Conservation (phyloP, 768 basidiomycete species). For the Harrya chromipes region DNA sequence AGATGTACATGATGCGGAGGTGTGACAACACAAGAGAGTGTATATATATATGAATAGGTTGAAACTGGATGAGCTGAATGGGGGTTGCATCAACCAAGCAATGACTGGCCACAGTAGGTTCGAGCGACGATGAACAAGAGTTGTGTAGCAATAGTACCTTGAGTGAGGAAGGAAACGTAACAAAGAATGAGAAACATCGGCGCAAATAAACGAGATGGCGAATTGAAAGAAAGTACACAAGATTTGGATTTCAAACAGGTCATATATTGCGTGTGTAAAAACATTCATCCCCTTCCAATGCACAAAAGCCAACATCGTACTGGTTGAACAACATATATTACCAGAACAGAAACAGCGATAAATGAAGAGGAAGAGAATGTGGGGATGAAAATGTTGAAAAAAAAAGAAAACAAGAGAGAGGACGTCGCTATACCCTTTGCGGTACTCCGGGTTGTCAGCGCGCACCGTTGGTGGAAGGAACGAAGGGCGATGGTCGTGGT, state of each 20-base stretch:
- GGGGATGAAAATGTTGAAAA: slow-evolving; percentile 6
- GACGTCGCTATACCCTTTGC: slow-evolving; percentile 6
- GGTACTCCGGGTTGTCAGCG: slow-evolving; percentile 17
- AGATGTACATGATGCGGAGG: slow-evolving; percentile 14
- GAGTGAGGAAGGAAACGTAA: not conserved
- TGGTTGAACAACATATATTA: slow-evolving; percentile 22
- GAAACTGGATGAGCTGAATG: not conserved
- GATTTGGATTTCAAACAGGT: slow-evolving; percentile 13
- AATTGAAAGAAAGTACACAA: slow-evolving; percentile 10
- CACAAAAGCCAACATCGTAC: slow-evolving; percentile 29
- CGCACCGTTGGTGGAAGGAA: slow-evolving; percentile 38
- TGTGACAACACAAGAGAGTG: not conserved
- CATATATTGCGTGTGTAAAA: slow-evolving; percentile 21
- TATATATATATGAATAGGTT: not conserved
- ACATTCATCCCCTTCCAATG: slow-evolving; percentile 19
- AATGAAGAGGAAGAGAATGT: slow-evolving; percentile 9
- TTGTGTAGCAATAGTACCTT: not conserved
- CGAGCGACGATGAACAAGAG: not conserved
- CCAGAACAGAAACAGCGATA: slow-evolving; percentile 23
- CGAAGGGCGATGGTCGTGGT: slow-evolving; percentile 37
- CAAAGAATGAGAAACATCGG: not conserved
- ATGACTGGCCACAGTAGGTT: too few species aligned
- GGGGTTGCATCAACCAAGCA: not conserved
- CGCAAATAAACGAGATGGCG: not conserved
- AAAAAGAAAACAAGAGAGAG: slow-evolving; percentile 3